Evolutionary conservation across 495 filamentous ascomycete genomes (phyloP).

Genomic region (Aspergillus sclerotiicarbonarius): DNA sequence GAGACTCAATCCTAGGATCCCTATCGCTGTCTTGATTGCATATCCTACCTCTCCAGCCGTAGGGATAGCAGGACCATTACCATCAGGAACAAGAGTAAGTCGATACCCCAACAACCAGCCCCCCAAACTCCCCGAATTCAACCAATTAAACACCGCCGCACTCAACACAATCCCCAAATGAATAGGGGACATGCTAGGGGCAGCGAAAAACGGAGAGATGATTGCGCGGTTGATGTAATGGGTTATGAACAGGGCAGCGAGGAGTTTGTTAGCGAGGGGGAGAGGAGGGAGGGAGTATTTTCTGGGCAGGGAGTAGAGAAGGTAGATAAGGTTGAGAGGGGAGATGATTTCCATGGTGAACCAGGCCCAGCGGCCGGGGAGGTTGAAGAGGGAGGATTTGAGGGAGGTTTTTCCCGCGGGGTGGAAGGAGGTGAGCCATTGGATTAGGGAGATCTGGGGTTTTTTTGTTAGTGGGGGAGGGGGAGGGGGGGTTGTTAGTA

Average conservation of each 20-base stretch:
- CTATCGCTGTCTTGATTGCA: background rate
- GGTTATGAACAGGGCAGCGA: constrained; percentile 45
- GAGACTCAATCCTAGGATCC: constrained; percentile 23
- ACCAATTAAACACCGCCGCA: constrained; percentile 69
- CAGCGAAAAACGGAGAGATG: constrained; percentile 71
- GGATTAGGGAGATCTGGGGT: constrained; percentile 51
- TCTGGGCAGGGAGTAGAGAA: constrained; percentile 61
- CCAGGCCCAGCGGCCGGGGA: constrained; percentile 89
- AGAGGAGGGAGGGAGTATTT: constrained; percentile 6
- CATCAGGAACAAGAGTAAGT: constrained; percentile 32
- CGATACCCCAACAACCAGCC: constrained; percentile 67
- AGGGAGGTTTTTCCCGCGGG: constrained; percentile 82
- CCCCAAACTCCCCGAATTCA: constrained; percentile 73
- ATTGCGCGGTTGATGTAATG: constrained; percentile 91
- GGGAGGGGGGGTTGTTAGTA: constrained; percentile 1
- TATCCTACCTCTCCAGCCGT: too few relatives aligned
- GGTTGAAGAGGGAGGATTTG: constrained; percentile 64
- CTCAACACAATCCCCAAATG: constrained; percentile 60
- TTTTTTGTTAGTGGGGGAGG: constrained; percentile 1
- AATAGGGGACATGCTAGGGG: constrained; percentile 88
- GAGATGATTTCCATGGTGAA: constrained; percentile 80
- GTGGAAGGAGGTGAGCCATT: constrained; percentile 66
- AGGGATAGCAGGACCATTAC: too few relatives aligned
- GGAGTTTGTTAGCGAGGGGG: constrained; percentile 32
- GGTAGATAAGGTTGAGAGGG: constrained; percentile 73